Evolutionary conservation across 768 basidiomycete species (phyloP).

Genomic region (Mycena venus): DNA sequence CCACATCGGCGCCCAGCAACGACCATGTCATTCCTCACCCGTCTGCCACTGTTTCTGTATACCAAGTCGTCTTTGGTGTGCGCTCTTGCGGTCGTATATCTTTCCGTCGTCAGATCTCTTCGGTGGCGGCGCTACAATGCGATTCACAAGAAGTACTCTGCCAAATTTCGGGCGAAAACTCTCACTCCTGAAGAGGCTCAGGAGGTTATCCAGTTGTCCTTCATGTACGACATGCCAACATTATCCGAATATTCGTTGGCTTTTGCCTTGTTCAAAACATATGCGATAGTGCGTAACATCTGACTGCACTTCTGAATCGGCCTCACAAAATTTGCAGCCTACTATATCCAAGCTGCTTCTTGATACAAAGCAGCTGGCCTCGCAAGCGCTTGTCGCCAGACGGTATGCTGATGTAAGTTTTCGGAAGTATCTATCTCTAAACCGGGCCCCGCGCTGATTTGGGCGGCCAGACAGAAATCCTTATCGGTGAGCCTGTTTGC

Average conservation of each 20-base stretch:
- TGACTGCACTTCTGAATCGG: background rate
- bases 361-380: constrained; percentile 55
- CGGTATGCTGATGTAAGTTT: constrained; percentile 64
- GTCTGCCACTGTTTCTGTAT: background rate
- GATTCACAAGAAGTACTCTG: constrained; percentile 55
- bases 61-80: constrained; percentile 9
- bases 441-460: background rate
- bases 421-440: background rate
- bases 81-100: constrained; percentile 28
- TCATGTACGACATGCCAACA: constrained; percentile 60
- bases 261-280: constrained; percentile 69
- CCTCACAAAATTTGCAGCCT: constrained; percentile 47
- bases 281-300: constrained; percentile 55
- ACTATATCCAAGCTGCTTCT: constrained; percentile 59
- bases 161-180: constrained; percentile 45
- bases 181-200: constrained; percentile 64
- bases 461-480: constrained; percentile 54
- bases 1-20: no score
- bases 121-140: constrained; percentile 60
- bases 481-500: constrained; percentile 50
- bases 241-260: constrained; percentile 55
- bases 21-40: background rate
- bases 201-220: constrained; percentile 49
- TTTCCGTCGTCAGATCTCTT: constrained; percentile 48
- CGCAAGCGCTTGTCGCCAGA: constrained; percentile 51